phyloP scores from a whole-genome alignment of 2,329 filamentous ascomycete species.

The Penicillium sp. region DNA sequence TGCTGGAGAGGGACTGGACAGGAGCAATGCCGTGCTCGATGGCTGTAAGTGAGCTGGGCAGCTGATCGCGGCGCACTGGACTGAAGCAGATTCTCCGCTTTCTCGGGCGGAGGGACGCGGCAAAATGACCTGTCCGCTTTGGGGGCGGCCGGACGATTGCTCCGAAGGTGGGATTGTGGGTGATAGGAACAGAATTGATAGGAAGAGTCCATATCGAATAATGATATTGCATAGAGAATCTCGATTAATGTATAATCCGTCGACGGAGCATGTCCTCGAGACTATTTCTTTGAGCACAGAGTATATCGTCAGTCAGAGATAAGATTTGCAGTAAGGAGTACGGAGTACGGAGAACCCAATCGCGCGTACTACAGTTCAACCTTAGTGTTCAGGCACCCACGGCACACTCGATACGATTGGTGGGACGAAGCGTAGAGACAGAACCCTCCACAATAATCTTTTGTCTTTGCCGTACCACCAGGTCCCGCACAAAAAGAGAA shows the following conservation, averaged over 20 bases:
- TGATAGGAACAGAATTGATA: not conserved
- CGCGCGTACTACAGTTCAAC: not conserved
- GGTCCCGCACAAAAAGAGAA: constrained; percentile 2
- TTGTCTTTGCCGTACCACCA: not conserved
- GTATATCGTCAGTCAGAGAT: not conserved
- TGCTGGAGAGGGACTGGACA: not conserved
- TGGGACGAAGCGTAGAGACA: not conserved
- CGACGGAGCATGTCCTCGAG: not conserved
- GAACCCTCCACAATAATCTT: not conserved
- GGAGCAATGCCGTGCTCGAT: constrained; percentile 11
- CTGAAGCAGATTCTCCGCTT: constrained; percentile 25
- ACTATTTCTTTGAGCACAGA: not conserved
- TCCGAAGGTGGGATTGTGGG: constrained; percentile 10
- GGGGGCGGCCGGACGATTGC: constrained; percentile 16
- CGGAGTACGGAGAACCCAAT: not conserved
- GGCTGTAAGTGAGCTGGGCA: not conserved
- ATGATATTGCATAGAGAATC: not conserved
- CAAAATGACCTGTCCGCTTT: constrained; percentile 33
- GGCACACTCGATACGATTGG: not conserved
- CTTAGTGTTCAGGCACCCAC: not conserved
- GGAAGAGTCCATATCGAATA: not conserved
- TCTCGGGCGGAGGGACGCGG: constrained; percentile 36
- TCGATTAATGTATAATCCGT: not conserved
- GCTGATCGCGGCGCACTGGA: constrained; percentile 17
- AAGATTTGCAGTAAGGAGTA: not conserved